Conservation (phyloP, 139 green algal species). For the Micractinium sp. region DNA sequence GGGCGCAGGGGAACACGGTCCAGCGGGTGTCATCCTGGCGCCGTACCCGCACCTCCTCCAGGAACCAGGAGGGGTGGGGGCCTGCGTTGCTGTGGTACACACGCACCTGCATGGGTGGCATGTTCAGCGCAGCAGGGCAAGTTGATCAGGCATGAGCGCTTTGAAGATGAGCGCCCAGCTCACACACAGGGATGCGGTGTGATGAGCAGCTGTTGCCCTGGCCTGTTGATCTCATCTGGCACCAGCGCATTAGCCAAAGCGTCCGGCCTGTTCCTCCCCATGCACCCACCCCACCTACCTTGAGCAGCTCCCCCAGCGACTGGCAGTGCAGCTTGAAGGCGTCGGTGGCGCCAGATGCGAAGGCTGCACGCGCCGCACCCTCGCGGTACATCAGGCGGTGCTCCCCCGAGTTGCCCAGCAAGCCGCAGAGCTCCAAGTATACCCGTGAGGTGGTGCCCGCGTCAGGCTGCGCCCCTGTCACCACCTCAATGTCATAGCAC, state of each 20-base stretch:
- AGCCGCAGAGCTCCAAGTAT: constrained; percentile 61
- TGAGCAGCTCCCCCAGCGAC: constrained; percentile 54
- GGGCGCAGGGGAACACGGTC: constrained; percentile 62
- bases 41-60: constrained; percentile 70
- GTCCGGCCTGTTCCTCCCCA: neutral
- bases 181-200: neutral
- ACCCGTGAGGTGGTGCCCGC: constrained; percentile 73
- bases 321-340: constrained; percentile 52
- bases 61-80: constrained; percentile 67
- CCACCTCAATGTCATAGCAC: constrained; percentile 72
- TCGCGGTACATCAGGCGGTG: constrained; percentile 30
- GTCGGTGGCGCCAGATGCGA: constrained; percentile 12
- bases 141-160: neutral
- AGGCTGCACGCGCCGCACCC: constrained; percentile 6
- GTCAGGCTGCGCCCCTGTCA: constrained; percentile 59
- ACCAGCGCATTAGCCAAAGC: neutral
- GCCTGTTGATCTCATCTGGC: neutral
- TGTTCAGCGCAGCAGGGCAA: too few species aligned
- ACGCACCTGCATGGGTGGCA: constrained; percentile 41
- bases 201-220: too few species aligned
- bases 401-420: constrained; percentile 35
- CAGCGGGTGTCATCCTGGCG: constrained; percentile 53
- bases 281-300: neutral
- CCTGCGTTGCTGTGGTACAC: constrained; percentile 79
- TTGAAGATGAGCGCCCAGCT: neutral